Base-by-base conservation (phyloP, 2,329 filamentous ascomycete species). In the Arthrobotrys conoides region DNA sequence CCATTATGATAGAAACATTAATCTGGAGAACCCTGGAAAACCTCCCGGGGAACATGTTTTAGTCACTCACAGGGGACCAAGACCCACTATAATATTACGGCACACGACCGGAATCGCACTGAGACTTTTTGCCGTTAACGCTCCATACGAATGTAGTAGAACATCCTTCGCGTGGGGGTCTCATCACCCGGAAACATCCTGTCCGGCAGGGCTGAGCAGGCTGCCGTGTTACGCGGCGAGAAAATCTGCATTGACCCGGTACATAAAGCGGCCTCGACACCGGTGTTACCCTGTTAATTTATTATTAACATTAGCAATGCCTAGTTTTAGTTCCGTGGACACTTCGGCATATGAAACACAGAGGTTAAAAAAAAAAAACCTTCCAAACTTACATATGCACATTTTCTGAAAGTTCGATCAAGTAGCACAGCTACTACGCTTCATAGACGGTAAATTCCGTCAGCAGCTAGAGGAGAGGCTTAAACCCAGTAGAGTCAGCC, bases 81-180 rank as follows among this genome's bases (percentile, higher is more conserved):
- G 44, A 46, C 20, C n/a, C 5, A 46, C 44, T 46, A 46, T 46
- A 46, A 46, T 46, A 46, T 46, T 59, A 59, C 53, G 53, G 16
- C 33, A 14, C 8, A 6, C 33, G 33, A 38, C 18, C 8, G 53
- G 30, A 38, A 33, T 22, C 33, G 33, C 27, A 5, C 5, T 6
- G 53, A 59, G 44, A 5, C 18, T 12, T 46, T 46, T 51, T 22
- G 9, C 20, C 16, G 22, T 14, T 24, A 8, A 51, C 3, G 14
- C 41, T 61, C 18, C 14, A 27, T 61, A 12, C 20, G 1, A 5
- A 44, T 41, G 36, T 20, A 27, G 57, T 20, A 9, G 16, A 44
- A n/a, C 14, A 44, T 27, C n/a, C 2, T 3, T 44, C 33, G 57
- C 20, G 57, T 59, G 57, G 57, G 57, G 57, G 57, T 61, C 20